Evolutionary conservation across 441 rosid genomes (phyloP).

Genomic region (Syzygium malaccense): DNA sequence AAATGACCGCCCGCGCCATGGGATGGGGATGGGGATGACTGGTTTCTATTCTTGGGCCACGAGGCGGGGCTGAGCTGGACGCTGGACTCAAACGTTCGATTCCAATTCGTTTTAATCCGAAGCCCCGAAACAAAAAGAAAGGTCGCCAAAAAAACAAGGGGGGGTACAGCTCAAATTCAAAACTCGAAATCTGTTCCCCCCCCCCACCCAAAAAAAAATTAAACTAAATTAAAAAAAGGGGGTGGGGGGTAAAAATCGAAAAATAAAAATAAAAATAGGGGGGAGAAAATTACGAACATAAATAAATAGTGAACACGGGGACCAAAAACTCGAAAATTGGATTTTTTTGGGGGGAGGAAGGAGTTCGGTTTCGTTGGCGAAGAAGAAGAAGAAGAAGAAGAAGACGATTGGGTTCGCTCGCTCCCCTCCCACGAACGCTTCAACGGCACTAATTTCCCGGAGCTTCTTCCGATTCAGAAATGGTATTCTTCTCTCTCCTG

Average conservation of each 20-base stretch:
- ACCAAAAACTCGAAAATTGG: background rate
- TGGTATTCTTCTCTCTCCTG: background rate
- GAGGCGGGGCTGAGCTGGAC: background rate
- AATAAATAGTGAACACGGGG: background rate
- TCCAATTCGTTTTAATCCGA: background rate
- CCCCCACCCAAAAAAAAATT: background rate
- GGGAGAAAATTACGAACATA: background rate
- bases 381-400: too few relatives aligned
- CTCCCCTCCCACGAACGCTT: background rate
- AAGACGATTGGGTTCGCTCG: background rate
- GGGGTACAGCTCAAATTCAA: background rate
- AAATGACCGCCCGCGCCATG: background rate
- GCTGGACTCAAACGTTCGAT: background rate
- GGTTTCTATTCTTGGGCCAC: background rate
- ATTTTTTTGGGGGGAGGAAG: background rate
- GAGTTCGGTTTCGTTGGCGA: background rate
- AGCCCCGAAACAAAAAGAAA: background rate
- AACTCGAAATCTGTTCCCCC: background rate
- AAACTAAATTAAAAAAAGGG: background rate
- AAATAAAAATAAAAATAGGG: too few relatives aligned
- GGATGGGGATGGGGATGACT: background rate
- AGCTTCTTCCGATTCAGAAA: background rate
- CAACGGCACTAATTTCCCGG: background rate
- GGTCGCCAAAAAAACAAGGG: background rate
- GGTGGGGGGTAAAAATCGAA: background rate